These are phyloP conservation scores for Yarrowia sp. DNA, from an alignment of 805 yeast species.

Conservation along the genomic window DNA sequence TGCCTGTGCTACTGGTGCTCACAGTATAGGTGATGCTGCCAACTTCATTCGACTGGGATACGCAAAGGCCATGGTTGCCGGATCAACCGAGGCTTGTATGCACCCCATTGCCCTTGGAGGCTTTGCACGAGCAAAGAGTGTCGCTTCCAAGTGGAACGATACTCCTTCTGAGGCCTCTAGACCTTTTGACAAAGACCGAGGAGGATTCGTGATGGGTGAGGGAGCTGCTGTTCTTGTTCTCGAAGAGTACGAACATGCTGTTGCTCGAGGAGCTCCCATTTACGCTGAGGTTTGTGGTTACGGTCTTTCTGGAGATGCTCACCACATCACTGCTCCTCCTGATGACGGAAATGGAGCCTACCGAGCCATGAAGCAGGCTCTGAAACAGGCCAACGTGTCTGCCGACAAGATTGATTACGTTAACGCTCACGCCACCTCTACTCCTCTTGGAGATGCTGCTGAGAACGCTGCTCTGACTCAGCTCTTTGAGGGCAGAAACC, in stretches of 20 bases:
- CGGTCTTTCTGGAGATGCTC: conserved; percentile 90
- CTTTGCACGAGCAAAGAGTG: conserved; percentile 85
- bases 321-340: conserved; percentile 91
- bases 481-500: conserved; percentile 54
- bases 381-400: conserved; percentile 57
- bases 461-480: conserved; percentile 76
- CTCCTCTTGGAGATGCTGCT: conserved; percentile 85
- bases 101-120: conserved; percentile 91
- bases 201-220: conserved; percentile 92
- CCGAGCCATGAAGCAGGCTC: conserved; percentile 81
- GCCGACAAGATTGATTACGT: conserved; percentile 70
- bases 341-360: conserved; percentile 84
- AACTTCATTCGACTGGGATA: conserved; percentile 79
- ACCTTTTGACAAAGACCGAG: conserved; percentile 81
- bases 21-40: conserved; percentile 91
- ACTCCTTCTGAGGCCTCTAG: conserved; percentile 72
- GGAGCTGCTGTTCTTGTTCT: conserved; percentile 85
- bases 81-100: conserved; percentile 88
- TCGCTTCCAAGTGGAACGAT: conserved; percentile 68
- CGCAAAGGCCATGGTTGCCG: conserved; percentile 88
- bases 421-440: conserved; percentile 97
- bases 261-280: conserved; percentile 64
- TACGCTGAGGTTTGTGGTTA: conserved; percentile 87
- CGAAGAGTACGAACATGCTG: conserved; percentile 81
- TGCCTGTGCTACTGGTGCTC: conserved; percentile 97